phyloP scores from a whole-genome alignment of 805 yeast species.

The Spathaspora sp. region DNA sequence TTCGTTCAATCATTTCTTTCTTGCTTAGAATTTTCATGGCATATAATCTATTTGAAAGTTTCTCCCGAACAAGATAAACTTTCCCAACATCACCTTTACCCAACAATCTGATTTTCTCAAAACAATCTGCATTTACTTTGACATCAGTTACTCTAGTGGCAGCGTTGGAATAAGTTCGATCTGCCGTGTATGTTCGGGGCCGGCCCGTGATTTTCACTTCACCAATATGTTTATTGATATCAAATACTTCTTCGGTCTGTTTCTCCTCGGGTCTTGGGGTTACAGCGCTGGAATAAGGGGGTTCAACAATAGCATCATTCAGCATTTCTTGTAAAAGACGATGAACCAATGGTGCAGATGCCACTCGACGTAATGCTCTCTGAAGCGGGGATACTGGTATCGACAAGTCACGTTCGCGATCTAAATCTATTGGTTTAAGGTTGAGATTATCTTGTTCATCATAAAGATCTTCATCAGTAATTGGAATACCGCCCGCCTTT shows the following conservation, averaged over 20 bases:
- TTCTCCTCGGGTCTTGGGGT: slow-evolving; percentile 1
- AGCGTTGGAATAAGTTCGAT: slow-evolving; percentile 66
- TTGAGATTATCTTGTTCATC: slow-evolving; percentile 13
- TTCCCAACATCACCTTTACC: slow-evolving; percentile 99
- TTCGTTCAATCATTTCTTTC: slow-evolving; percentile 91
- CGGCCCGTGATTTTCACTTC: slow-evolving; percentile 31
- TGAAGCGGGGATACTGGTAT: slow-evolving; percentile 12
- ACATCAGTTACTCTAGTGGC: slow-evolving; percentile 72
- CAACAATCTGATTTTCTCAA: slow-evolving; percentile 82
- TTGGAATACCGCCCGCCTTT: not conserved
- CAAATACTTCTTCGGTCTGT: slow-evolving; percentile 36
- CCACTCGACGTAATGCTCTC: slow-evolving; percentile 61
- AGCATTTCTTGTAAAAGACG: slow-evolving; percentile 23
- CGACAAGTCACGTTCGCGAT: slow-evolving; percentile 1
- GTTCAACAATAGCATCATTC: not conserved
- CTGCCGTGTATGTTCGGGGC: slow-evolving; percentile 39
- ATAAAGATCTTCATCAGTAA: not conserved
- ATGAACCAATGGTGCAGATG: slow-evolving; percentile 74
- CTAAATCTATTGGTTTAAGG: slow-evolving; percentile 5
- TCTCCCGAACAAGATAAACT: slow-evolving; percentile 88
- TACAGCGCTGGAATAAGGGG: not conserved
- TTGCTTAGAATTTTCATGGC: slow-evolving; percentile 93
- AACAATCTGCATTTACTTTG: slow-evolving; percentile 81
- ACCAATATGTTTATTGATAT: slow-evolving; percentile 40
- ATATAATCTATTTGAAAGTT: slow-evolving; percentile 64